These are phyloP conservation scores for Rhizoclosmatium sp. DNA, from an alignment of 192 early-diverging fungal species.

Conservation along the genomic window DNA sequence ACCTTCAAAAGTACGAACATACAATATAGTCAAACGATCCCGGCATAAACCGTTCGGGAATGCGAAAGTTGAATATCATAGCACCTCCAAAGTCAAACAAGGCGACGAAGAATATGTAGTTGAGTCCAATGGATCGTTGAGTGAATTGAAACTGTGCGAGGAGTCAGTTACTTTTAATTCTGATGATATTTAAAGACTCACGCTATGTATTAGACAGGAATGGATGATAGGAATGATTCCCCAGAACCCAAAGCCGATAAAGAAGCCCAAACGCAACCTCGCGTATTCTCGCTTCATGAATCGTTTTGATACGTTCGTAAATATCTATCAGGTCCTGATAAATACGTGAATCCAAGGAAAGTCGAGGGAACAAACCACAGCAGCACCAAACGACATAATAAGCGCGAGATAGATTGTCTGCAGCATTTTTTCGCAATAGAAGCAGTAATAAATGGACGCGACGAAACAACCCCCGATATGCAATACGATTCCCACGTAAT, in stretches of 20 bases:
- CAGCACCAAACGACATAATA: constrained; percentile 47
- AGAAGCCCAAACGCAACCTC: constrained; percentile 72
- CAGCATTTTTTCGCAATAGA: constrained; percentile 7
- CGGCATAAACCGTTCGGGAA: constrained; percentile 80
- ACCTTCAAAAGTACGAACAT: constrained; percentile 30
- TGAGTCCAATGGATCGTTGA: constrained; percentile 65
- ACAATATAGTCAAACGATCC: constrained; percentile 78
- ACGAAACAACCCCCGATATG: constrained; percentile 64
- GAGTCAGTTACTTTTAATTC: not conserved
- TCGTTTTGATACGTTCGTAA: constrained; percentile 34
- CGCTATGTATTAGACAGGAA: constrained; percentile 68
- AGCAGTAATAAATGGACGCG: constrained; percentile 32
- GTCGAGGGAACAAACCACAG: constrained; percentile 23
- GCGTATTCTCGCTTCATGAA: constrained; percentile 68
- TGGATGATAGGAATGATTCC: constrained; percentile 75
- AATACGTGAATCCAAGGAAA: not conserved
- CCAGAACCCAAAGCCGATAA: constrained; percentile 77
- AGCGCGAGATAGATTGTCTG: constrained; percentile 10
- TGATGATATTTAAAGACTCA: constrained; percentile 49
- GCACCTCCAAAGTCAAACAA: constrained; percentile 75
- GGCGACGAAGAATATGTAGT: constrained; percentile 72
- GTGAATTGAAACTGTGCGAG: constrained; percentile 40
- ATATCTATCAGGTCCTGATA: not conserved
- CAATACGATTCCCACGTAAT: constrained; percentile 83
- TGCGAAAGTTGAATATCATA: constrained; percentile 72